These are phyloP conservation scores for Medicago lupulina DNA, from an alignment of 306 rosid species.

Conservation along the genomic window DNA sequence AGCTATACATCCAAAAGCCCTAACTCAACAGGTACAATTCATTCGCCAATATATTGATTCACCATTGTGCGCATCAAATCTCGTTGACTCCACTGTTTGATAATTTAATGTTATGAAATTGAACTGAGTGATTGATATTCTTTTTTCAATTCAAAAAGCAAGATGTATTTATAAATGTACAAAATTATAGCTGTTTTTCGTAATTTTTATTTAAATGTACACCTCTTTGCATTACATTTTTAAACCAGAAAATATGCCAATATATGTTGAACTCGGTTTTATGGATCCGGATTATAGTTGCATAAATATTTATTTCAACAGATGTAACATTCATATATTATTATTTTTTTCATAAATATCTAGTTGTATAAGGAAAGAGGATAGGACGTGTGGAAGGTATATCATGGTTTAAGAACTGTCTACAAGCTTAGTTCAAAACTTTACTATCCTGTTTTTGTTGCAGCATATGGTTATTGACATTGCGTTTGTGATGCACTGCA, in stretches of 20 bases:
- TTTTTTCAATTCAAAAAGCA: background rate
- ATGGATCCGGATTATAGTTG: slow-evolving; percentile 31
- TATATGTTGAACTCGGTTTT: background rate
- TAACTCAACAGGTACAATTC: background rate
- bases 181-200: background rate
- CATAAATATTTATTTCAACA: slow-evolving; percentile 15
- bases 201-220: background rate
- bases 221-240: slow-evolving; percentile 26
- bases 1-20: background rate
- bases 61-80: slow-evolving; percentile 50
- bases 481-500: slow-evolving; percentile 48
- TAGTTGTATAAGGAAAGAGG: background rate
- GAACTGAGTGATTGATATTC: background rate
- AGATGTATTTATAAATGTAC: slow-evolving; percentile 4
- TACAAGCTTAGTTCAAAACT: slow-evolving; percentile 15
- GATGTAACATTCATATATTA: background rate
- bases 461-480: slow-evolving; percentile 79
- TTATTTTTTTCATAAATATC: background rate
- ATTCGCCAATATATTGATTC: background rate
- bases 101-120: slow-evolving; percentile 24
- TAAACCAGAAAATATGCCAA: background rate
- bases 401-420: slow-evolving; percentile 25
- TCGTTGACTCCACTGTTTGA: slow-evolving; percentile 21
- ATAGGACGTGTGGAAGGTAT: background rate
- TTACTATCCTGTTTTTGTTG: slow-evolving; percentile 38